Evolutionary conservation across 768 basidiomycete genomes (phyloP), one percentile per base, ranked within the genome.

Genomic region (Rhodotorula kratochvilovae): DNA sequence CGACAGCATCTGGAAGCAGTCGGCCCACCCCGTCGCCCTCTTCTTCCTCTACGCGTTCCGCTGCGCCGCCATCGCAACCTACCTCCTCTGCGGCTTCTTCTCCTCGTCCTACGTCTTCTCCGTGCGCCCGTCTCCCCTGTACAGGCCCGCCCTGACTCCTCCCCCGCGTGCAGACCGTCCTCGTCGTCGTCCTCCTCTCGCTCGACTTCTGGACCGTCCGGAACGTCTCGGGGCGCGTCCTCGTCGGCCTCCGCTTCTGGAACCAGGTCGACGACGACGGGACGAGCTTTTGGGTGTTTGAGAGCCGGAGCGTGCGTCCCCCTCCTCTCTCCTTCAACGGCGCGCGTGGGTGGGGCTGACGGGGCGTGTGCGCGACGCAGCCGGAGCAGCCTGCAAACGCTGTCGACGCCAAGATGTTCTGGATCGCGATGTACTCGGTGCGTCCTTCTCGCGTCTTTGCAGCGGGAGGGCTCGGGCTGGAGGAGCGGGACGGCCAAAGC

Each of bases 201-300:
- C 89, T 95, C 86, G 96, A 99, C 82, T 99, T 99, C 80, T 99
- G 95, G 96, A 97, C 95, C 77, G 92, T 91, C 75, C 84, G 93
- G 89, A 99, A 99, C 77, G 92, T 99, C 23, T 86, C 93, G 0
- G 96, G 96, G 5, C 84, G 96, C 74, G 92, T 89, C 33, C 83
- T 99, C 25, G 96, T 98, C 19, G 96, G 96, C 31, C 83, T 99
- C 71, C 85, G 96, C 65, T 99, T 94, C 79, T 98, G 95, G 95
- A 99, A 98, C 80, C 94, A 98, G 81, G 92, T 98, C 23, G 93
- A 98, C 77, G 93, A 97, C 64, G 93, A 97, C 74, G 96, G 96
- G 4, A 77, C 77, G 55, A 68, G 65, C 35, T 77, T 67, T 76
- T 99, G 96, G 96, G 94, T 99, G 19, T 99, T 99, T 75, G 96